These are phyloP conservation scores for Hypoxylon sp. DNA, from an alignment of 2,329 filamentous ascomycete species.

Conservation along the genomic window DNA sequence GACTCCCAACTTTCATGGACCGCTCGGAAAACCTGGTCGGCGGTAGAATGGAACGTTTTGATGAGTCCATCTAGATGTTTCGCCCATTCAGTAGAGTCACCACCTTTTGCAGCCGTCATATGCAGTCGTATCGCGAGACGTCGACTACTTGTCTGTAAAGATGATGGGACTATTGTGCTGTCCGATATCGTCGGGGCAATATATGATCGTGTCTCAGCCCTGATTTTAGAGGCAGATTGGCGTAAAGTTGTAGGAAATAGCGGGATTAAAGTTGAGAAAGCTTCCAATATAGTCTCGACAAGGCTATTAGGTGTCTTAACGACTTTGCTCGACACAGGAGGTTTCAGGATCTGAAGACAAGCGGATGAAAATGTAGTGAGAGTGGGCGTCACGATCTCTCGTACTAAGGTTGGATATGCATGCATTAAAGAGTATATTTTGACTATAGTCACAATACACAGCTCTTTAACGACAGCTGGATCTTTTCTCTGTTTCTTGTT, in stretches of 20 bases:
- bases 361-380: conserved; percentile 81
- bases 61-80: conserved; percentile 75
- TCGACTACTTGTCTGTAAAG: conserved; percentile 71
- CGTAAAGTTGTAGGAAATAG: conserved; percentile 87
- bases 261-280: conserved; percentile 80
- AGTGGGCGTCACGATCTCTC: conserved; percentile 89
- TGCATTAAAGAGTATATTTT: conserved; percentile 88
- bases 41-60: conserved; percentile 76
- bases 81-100: conserved; percentile 82
- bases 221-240: conserved; percentile 79
- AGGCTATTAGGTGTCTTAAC: conserved; percentile 64
- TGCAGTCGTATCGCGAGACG: conserved; percentile 79
- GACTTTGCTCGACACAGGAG: conserved; percentile 57
- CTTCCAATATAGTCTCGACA: conserved; percentile 77
- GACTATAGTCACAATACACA: conserved; percentile 82
- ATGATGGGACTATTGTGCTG: conserved; percentile 62
- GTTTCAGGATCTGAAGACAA: conserved; percentile 76
- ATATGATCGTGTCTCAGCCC: conserved; percentile 70
- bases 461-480: conserved; percentile 78
- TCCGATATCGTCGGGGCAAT: conserved; percentile 75
- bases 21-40: conserved; percentile 83
- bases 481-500: conserved; percentile 76
- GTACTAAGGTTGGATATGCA: conserved; percentile 83
- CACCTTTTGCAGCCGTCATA: conserved; percentile 85
- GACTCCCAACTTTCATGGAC: conserved; percentile 88